phyloP scores from a whole-genome alignment of 129 eudicot genomes.

The Kitagawia praeruptora region DNA sequence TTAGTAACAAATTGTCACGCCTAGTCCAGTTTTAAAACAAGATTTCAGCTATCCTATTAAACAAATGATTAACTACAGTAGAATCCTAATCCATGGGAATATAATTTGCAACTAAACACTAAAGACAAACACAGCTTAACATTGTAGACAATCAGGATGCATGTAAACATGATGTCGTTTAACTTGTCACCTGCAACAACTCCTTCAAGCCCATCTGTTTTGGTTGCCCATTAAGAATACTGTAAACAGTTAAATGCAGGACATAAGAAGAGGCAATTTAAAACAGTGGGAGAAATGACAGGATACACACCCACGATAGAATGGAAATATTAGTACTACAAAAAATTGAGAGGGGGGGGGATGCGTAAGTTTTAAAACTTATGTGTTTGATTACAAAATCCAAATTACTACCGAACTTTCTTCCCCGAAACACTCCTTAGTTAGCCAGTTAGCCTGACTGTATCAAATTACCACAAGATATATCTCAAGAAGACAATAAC shows the following conservation, averaged over 20 bases:
- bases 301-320: neutral
- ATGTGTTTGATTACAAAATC: neutral
- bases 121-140: neutral
- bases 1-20: neutral
- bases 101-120: neutral
- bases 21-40: neutral
- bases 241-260: conserved; percentile 24
- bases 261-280: conserved; percentile 12
- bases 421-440: no score
- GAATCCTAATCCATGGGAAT: neutral
- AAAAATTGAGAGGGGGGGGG: neutral
- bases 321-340: no score
- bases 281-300: neutral
- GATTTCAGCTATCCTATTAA: neutral
- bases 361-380: neutral
- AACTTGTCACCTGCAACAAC: conserved; percentile 62
- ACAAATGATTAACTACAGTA: neutral
- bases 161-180: conserved; percentile 6
- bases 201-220: conserved; percentile 91
- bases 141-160: neutral
- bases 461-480: no score
- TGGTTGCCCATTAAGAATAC: conserved; percentile 91
- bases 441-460: no score
- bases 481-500: neutral
- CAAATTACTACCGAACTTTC: no score